Percentiles rank a stretch among this genome's conserved stretches.
These are phyloP conservation scores for Apophysomyces sp. DNA, from an alignment of 371 early-diverging fungal genomes.

Conservation along the genomic window DNA sequence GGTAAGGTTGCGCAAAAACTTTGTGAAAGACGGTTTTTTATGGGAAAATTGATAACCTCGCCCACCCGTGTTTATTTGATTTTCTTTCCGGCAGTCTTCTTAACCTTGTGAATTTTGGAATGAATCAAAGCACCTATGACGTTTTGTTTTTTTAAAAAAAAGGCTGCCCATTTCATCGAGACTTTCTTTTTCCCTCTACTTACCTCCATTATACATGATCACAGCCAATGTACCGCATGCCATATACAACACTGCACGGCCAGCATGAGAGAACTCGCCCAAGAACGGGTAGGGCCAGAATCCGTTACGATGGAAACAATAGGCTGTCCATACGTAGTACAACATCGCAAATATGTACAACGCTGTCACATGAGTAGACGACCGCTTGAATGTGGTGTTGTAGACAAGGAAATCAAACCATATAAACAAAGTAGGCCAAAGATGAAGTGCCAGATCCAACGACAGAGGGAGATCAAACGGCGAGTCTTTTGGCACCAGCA, in stretches of 20 bases:
- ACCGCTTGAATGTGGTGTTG: conserved; percentile 18
- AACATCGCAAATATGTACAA: conserved; percentile 18
- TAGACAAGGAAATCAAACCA: conserved; percentile 27
- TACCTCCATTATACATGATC: conserved; percentile 27
- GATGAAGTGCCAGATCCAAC: conserved; percentile 22
- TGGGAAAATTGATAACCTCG: neutral
- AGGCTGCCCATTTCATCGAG: too few species aligned
- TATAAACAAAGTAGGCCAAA: conserved; percentile 25
- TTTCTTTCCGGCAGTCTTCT: neutral
- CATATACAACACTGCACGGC: conserved; percentile 16
- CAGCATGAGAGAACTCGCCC: conserved; percentile 9
- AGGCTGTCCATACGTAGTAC: conserved; percentile 20
- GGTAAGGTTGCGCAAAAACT: too few species aligned
- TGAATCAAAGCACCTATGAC: neutral
- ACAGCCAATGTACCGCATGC: conserved; percentile 17
- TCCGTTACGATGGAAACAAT: conserved; percentile 20
- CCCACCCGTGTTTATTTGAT: neutral
- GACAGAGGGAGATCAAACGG: conserved; percentile 17
- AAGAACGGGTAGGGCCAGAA: conserved; percentile 30
- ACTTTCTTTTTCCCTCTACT: neutral
- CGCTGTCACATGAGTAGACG: conserved; percentile 10
- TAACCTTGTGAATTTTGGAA: neutral
- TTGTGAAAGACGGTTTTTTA: too few species aligned
- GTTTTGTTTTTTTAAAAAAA: neutral
- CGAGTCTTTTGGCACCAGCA: conserved; percentile 14